Evolutionary conservation across 148 eudicot genomes (phyloP).

Genomic region (Cornus florida): DNA sequence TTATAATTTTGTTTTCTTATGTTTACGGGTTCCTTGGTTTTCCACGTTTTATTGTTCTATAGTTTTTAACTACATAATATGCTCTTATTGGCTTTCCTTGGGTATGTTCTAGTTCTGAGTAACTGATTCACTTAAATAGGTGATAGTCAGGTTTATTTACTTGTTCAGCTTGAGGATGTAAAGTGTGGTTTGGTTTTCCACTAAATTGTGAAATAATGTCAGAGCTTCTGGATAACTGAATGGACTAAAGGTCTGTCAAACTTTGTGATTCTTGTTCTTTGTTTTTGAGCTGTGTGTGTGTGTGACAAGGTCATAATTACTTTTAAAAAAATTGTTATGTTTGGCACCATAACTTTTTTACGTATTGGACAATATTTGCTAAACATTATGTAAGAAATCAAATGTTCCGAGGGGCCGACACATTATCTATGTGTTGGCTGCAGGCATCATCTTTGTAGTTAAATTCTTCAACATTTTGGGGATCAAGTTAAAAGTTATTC

Average conservation of each 20-base stretch:
- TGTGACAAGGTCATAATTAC: not conserved
- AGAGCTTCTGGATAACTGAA: not conserved
- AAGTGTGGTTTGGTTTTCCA: not conserved
- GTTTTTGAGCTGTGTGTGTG: too few species aligned
- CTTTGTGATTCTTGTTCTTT: too few species aligned
- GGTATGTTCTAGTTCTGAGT: not conserved
- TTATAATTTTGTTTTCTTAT: too few species aligned
- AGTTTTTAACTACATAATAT: too few species aligned
- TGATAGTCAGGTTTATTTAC: not conserved
- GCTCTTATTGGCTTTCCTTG: too few species aligned
- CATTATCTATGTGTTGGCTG: not conserved
- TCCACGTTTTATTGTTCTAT: too few species aligned
- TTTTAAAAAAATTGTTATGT: too few species aligned
- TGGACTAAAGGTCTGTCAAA: not conserved
- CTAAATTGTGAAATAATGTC: not conserved
- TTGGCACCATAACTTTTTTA: not conserved
- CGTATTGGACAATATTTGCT: not conserved
- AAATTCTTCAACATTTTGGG: not conserved
- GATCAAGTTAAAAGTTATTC: not conserved
- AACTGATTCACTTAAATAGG: not conserved
- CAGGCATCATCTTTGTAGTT: not conserved
- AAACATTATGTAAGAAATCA: too few species aligned
- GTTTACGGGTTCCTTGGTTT: too few species aligned
- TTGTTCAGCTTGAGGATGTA: not conserved
- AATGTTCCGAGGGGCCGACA: not conserved